A percentile compares a stretch with the other conserved stretches of the same genome.
phyloP scores from a whole-genome alignment of 2,329 filamentous ascomycete species.

The Claviceps capensis region DNA sequence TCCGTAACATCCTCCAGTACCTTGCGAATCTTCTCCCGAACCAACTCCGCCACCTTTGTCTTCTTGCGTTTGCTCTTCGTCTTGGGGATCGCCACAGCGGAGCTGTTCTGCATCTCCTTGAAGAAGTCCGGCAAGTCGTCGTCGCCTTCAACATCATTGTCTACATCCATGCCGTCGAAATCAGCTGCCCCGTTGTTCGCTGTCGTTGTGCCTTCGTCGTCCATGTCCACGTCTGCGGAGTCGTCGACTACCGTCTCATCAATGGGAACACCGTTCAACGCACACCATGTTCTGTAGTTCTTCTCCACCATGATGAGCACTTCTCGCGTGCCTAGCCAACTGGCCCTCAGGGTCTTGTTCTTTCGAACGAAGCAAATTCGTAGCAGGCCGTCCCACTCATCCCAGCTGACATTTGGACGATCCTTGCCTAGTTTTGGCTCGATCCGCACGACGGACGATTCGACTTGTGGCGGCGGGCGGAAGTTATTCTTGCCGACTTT shows the following conservation, averaged over 20 bases:
- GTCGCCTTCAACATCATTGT: slow-evolving; percentile 41
- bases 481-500: slow-evolving; percentile 97
- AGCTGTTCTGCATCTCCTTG: slow-evolving; percentile 43
- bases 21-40: slow-evolving; percentile 75
- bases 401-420: slow-evolving; percentile 76
- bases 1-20: slow-evolving; percentile 72
- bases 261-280: slow-evolving; percentile 66
- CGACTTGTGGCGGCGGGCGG: slow-evolving; percentile 84
- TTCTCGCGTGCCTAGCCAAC: slow-evolving; percentile 67
- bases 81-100: slow-evolving; percentile 30
- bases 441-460: slow-evolving; percentile 79
- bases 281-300: slow-evolving; percentile 85
- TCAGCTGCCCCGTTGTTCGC: not conserved
- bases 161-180: slow-evolving; percentile 25
- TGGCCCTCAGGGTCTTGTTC: slow-evolving; percentile 77
- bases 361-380: slow-evolving; percentile 60
- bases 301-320: slow-evolving; percentile 69
- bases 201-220: slow-evolving; percentile 20
- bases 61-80: slow-evolving; percentile 60
- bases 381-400: slow-evolving; percentile 88
- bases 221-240: slow-evolving; percentile 25
- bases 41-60: slow-evolving; percentile 65
- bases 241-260: slow-evolving; percentile 50
- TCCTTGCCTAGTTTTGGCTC: slow-evolving; percentile 69
- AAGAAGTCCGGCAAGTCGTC: slow-evolving; percentile 78